Percentiles rank a stretch among this genome's conserved stretches.
Evolutionary conservation across 139 green algal genomes (phyloP).

Genomic region (Pedinophyceae sp.): DNA sequence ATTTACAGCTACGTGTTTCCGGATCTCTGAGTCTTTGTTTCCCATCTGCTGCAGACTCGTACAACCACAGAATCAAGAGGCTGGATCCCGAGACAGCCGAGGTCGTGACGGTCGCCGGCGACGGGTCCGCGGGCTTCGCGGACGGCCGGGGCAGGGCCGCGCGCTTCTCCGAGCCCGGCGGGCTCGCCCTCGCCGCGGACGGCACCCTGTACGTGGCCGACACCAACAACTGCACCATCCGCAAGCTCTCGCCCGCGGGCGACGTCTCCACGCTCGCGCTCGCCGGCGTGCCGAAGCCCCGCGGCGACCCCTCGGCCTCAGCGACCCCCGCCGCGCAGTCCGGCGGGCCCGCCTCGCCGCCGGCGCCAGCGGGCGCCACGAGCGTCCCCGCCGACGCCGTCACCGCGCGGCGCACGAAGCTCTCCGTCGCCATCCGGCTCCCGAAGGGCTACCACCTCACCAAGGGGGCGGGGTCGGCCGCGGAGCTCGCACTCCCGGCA

Average conservation of each 20-base stretch:
- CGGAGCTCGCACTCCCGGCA: neutral
- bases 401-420: too few species aligned
- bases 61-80: constrained; percentile 63
- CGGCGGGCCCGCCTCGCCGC: neutral
- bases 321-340: neutral
- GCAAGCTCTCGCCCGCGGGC: constrained; percentile 16
- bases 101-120: constrained; percentile 38
- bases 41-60: constrained; percentile 61
- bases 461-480: constrained; percentile 12
- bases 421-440: constrained; percentile 25
- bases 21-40: constrained; percentile 37
- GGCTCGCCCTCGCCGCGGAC: constrained; percentile 23
- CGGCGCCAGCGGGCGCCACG: too few species aligned
- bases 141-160: constrained; percentile 28
- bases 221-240: constrained; percentile 57
- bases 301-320: constrained; percentile 13
- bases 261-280: constrained; percentile 37
- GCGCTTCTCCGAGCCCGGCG: constrained; percentile 53
- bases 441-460: constrained; percentile 42
- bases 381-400: too few species aligned
- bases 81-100: constrained; percentile 27
- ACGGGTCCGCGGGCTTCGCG: constrained; percentile 26
- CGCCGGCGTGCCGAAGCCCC: constrained; percentile 22
- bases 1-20: neutral
- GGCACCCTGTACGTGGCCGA: constrained; percentile 41